These are phyloP conservation scores for Phalaenopsis equestris DNA, from an alignment of 106 monocot species.

Conservation along the genomic window DNA sequence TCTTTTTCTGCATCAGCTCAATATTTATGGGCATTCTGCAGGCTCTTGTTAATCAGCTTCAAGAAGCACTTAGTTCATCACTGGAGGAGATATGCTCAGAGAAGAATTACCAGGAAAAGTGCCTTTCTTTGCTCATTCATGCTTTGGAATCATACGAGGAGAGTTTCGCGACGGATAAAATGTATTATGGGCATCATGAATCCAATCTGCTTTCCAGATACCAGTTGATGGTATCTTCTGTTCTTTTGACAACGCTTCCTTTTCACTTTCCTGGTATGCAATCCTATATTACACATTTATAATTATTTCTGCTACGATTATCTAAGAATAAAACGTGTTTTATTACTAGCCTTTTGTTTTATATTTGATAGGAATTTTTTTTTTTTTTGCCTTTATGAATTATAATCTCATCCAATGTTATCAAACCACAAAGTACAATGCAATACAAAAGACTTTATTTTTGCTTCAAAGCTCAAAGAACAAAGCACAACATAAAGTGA, in stretches of 20 bases:
- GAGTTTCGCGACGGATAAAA: constrained; percentile 15
- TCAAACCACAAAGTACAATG: too few species aligned
- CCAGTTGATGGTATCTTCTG: constrained; percentile 79
- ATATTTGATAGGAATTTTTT: neutral
- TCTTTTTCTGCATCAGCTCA: neutral
- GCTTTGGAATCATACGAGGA: constrained; percentile 39
- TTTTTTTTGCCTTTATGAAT: neutral
- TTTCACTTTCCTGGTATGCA: constrained; percentile 48
- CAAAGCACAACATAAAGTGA: too few species aligned
- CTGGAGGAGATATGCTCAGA: constrained; percentile 58
- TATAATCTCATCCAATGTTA: neutral
- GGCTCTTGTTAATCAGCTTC: constrained; percentile 31
- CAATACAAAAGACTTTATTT: too few species aligned
- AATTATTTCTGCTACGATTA: neutral
- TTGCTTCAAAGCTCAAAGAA: too few species aligned
- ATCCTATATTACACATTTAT: neutral
- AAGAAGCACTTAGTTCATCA: constrained; percentile 45
- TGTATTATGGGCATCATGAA: constrained; percentile 16
- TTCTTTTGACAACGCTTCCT: constrained; percentile 82
- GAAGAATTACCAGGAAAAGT: constrained; percentile 59
- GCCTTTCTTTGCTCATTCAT: constrained; percentile 39
- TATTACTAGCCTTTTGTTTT: neutral
- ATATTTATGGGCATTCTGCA: constrained; percentile 6
- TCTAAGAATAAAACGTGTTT: neutral
- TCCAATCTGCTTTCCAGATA: constrained; percentile 48